Evolutionary conservation across 331 rosid genomes (phyloP).

Genomic region (Phaseolus coccineus): DNA sequence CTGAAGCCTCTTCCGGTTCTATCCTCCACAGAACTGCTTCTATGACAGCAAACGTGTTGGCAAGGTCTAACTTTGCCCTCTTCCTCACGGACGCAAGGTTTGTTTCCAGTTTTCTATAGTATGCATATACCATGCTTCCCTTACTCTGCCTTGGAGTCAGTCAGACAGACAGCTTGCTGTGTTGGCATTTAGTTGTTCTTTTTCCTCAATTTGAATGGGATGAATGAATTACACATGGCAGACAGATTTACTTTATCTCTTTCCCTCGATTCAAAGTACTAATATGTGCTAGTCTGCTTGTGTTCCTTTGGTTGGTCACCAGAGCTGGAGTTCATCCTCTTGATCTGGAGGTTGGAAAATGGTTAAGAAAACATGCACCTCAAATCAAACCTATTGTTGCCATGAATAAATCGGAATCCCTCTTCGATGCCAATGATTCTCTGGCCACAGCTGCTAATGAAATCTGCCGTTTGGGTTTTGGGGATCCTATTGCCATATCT

Average conservation of each 20-base stretch:
- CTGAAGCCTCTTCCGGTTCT: conserved; percentile 75
- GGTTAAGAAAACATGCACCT: conserved; percentile 58
- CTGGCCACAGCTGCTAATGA: conserved; percentile 68
- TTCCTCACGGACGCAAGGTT: conserved; percentile 87
- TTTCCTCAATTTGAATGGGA: background rate
- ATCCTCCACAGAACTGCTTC: conserved; percentile 91
- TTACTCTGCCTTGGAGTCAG: background rate
- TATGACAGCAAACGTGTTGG: conserved; percentile 76
- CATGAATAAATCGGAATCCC: conserved; percentile 67
- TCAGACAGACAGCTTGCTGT: background rate
- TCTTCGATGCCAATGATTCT: conserved; percentile 63
- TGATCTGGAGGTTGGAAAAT: conserved; percentile 61
- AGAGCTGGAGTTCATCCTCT: conserved; percentile 62
- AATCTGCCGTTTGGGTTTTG: conserved; percentile 81
- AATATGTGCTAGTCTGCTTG: conserved; percentile 2
- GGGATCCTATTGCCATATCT: conserved; percentile 94
- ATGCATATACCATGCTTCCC: background rate
- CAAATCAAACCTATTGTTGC: conserved; percentile 59
- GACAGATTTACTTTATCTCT: background rate
- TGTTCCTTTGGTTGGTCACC: background rate
- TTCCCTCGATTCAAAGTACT: conserved; percentile 6
- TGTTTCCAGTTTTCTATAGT: background rate
- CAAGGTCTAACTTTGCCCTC: conserved; percentile 70
- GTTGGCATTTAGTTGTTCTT: background rate
- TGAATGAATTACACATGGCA: background rate